phyloP scores from a whole-genome alignment of 345 rosid genomes.

The Linum trigynum region DNA sequence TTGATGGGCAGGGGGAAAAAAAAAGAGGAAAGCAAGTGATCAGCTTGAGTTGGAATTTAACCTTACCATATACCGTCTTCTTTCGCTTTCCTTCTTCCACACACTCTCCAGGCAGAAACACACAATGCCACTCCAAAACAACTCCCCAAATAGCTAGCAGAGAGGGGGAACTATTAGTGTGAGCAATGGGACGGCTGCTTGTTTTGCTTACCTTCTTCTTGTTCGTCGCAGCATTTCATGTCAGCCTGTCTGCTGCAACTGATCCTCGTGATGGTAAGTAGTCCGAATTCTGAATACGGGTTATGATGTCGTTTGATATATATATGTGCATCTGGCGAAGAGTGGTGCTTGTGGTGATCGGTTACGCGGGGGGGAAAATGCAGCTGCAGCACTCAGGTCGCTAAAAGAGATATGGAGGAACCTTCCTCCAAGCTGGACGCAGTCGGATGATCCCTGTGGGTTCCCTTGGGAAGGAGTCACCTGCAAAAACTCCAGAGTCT shows the following conservation, averaged over 20 bases:
- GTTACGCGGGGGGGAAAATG: not conserved
- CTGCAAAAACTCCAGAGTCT: conserved; percentile 60
- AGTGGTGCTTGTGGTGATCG: no score
- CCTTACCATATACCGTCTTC: no score
- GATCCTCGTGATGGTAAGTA: conserved; percentile 61
- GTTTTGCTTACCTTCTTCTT: conserved; percentile 20
- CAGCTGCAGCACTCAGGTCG: conserved; percentile 73
- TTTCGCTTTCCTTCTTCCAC: no score
- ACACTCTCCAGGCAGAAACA: no score
- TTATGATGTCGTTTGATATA: not conserved
- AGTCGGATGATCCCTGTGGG: conserved; percentile 72
- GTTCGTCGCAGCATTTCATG: conserved; percentile 14
- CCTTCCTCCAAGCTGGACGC: conserved; percentile 68
- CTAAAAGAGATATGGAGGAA: conserved; percentile 66
- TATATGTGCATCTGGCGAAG: no score
- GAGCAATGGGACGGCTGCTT: conserved; percentile 18
- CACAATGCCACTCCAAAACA: no score
- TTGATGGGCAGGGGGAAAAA: no score
- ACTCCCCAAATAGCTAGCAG: no score
- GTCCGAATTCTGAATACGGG: not conserved
- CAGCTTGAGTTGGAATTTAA: no score
- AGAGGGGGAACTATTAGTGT: no score
- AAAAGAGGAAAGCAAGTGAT: no score
- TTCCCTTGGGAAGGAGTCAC: conserved; percentile 78
- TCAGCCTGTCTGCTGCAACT: conserved; percentile 34